Conservation (phyloP, 345 rosid genomes). For the Dovyalis caffra region DNA sequence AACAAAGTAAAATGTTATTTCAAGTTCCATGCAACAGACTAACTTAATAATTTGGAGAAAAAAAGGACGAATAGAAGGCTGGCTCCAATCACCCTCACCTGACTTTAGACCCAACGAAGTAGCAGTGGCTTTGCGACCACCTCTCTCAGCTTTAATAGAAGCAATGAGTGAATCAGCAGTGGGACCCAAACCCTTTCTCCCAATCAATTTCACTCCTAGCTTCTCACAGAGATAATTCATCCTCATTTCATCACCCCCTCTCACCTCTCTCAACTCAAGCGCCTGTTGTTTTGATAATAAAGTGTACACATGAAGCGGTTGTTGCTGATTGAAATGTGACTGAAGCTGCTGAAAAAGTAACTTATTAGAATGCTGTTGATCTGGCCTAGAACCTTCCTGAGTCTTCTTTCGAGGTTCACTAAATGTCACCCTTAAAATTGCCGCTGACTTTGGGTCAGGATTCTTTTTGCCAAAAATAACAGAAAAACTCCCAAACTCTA, state of each 20-base stretch:
- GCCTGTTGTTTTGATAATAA: constrained; percentile 83
- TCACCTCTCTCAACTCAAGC: constrained; percentile 89
- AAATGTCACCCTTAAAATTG: constrained; percentile 74
- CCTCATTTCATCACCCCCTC: constrained; percentile 96
- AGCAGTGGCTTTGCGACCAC: constrained; percentile 57
- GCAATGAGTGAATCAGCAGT: constrained; percentile 81
- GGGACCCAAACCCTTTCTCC: constrained; percentile 90
- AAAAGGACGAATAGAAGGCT: not conserved
- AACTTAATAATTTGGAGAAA: not conserved
- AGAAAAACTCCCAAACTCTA: constrained; percentile 90
- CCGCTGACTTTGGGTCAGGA: constrained; percentile 70
- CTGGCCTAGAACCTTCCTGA: constrained; percentile 58
- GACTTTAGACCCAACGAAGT: constrained; percentile 48
- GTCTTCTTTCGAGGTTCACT: constrained; percentile 69
- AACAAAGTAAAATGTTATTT: constrained; percentile 17
- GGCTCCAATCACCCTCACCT: constrained; percentile 33
- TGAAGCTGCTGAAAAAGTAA: constrained; percentile 94
- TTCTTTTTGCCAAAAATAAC: constrained; percentile 68
- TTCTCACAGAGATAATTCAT: constrained; percentile 73
- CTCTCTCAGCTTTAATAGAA: constrained; percentile 89
- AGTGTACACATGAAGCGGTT: constrained; percentile 82
- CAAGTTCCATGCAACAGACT: not conserved
- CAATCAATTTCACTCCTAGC: constrained; percentile 82
- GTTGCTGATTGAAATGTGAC: constrained; percentile 94
- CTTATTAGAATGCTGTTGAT: constrained; percentile 78